Conservation (phyloP, 495 filamentous ascomycete genomes). For the Penicillium argentinense region DNA sequence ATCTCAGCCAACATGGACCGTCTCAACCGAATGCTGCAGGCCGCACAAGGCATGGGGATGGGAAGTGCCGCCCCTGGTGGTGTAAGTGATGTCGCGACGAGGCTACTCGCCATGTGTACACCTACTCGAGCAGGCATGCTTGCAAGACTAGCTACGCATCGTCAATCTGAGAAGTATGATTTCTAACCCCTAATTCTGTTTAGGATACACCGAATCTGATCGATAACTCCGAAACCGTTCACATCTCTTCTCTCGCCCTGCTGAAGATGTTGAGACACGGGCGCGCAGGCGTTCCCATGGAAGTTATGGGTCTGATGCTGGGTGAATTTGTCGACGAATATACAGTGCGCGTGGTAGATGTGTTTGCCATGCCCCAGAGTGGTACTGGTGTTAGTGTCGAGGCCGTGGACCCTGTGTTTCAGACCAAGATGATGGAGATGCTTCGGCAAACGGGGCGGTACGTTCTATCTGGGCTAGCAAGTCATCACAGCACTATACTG, state of each 20-base stretch:
- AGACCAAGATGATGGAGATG: constrained; percentile 99
- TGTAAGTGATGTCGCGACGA: constrained; percentile 54
- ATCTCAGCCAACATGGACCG: constrained; percentile 67
- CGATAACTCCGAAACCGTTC: constrained; percentile 99
- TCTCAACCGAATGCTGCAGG: constrained; percentile 77
- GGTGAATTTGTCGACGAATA: constrained; percentile 99
- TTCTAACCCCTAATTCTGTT: constrained; percentile 11
- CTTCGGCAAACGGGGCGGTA: constrained; percentile 93
- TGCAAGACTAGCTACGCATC: not conserved
- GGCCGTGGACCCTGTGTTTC: constrained; percentile 96
- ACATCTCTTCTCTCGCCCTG: constrained; percentile 95
- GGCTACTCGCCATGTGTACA: constrained; percentile 7
- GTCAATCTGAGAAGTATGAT: too few species aligned
- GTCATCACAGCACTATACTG: not conserved
- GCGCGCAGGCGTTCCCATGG: constrained; percentile 97
- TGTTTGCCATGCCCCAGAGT: constrained; percentile 99
- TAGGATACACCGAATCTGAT: constrained; percentile 87
- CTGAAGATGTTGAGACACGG: constrained; percentile 99
- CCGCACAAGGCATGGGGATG: constrained; percentile 76
- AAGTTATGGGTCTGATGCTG: constrained; percentile 99
- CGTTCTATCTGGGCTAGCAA: constrained; percentile 28
- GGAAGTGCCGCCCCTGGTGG: constrained; percentile 68
- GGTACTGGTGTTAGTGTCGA: constrained; percentile 98
- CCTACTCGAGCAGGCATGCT: constrained; percentile 5
- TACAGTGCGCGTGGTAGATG: constrained; percentile 95